Percentiles rank a stretch among this genome's conserved stretches.
phyloP scores from a whole-genome alignment of 495 filamentous ascomycete species.

The Xylaria nigripes region DNA sequence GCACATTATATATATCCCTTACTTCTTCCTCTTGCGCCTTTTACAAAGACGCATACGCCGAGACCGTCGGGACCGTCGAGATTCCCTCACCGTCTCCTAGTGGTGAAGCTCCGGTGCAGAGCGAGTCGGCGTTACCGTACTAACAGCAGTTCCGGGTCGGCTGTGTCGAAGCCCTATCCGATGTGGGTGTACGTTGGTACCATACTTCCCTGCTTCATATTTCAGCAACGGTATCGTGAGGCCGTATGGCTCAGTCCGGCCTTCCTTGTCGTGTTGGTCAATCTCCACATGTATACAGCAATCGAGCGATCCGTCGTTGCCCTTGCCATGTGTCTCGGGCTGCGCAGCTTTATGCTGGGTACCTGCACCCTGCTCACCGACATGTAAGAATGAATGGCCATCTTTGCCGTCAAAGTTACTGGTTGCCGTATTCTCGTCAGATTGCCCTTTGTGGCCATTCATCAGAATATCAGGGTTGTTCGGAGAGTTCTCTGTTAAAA shows the following conservation, averaged over 20 bases:
- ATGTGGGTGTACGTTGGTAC: constrained; percentile 19
- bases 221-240: constrained; percentile 48
- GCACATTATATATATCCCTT: no score
- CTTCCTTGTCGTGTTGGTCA: constrained; percentile 54
- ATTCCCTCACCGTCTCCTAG: constrained; percentile 5
- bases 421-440: not conserved
- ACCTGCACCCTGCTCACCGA: constrained; percentile 57
- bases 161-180: constrained; percentile 19
- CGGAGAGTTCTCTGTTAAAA: constrained; percentile 61
- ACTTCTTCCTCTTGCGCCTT: not conserved
- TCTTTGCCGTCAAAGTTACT: constrained; percentile 39
- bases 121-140: constrained; percentile 18
- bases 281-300: constrained; percentile 63
- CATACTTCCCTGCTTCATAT: constrained; percentile 28
- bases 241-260: constrained; percentile 59
- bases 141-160: constrained; percentile 18
- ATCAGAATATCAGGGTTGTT: constrained; percentile 24
- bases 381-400: constrained; percentile 54
- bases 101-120: constrained; percentile 19
- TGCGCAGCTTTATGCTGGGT: constrained; percentile 55
- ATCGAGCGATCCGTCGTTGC: constrained; percentile 55
- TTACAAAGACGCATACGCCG: not conserved
- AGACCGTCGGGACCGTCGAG: not conserved
- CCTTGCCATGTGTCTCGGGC: constrained; percentile 42
- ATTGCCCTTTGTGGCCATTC: constrained; percentile 8